A percentile compares a stretch with the other conserved stretches of the same genome.
phyloP scores from a whole-genome alignment of 768 basidiomycete genomes.

The Ramaria sp. region DNA sequence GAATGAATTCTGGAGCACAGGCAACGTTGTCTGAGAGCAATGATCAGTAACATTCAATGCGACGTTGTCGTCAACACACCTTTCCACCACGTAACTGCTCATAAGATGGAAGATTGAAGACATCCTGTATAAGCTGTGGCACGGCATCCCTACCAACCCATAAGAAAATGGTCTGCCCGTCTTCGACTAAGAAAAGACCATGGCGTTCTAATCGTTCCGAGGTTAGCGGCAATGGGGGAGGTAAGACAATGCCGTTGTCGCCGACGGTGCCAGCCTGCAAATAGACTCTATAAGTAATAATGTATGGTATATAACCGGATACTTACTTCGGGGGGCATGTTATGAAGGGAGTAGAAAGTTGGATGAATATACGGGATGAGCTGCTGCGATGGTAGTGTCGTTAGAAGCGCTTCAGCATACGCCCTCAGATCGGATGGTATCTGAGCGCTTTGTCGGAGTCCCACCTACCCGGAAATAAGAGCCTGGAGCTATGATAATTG shows the following conservation, averaged over 20 bases:
- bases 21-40: conserved; percentile 29
- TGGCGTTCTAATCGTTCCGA: conserved; percentile 94
- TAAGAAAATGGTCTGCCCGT: conserved; percentile 95
- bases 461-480: conserved; percentile 44
- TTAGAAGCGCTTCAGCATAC: conserved; percentile 87
- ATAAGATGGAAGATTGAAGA: conserved; percentile 84
- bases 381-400: conserved; percentile 81
- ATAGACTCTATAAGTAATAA: conserved; percentile 1
- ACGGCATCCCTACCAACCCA: conserved; percentile 98
- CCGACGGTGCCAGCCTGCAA: conserved; percentile 80
- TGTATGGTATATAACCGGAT: neutral
- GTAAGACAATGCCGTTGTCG: conserved; percentile 80
- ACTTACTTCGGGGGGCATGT: conserved; percentile 83
- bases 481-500: neutral
- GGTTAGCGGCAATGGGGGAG: conserved; percentile 78
- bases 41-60: neutral
- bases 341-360: conserved; percentile 90
- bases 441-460: conserved; percentile 89
- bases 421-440: conserved; percentile 95
- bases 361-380: conserved; percentile 94
- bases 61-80: conserved; percentile 31
- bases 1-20: conserved; percentile 84
- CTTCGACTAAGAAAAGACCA: conserved; percentile 93
- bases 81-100: conserved; percentile 90
- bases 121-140: conserved; percentile 88